Evolutionary conservation across 352 stramenopile genomes (phyloP), one percentile per base, ranked within the genome.

Genomic region (Globisporangium viniferum): DNA sequence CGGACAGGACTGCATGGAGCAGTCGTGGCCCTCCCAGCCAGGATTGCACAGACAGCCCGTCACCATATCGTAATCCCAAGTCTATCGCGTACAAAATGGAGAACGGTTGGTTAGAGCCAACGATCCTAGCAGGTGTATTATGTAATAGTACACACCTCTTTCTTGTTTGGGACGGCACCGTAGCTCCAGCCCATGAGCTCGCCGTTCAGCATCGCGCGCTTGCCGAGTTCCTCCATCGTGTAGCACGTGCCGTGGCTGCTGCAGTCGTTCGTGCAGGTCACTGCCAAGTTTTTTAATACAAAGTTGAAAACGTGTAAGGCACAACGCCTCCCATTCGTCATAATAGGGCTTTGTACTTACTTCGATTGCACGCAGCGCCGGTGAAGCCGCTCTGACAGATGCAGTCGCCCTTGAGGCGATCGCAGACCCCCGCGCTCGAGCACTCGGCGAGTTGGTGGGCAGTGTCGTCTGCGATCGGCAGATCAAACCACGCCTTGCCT

Each of bases 21-120:
- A 98, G 62, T 96, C 89, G 63, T 97, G 81, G n/a, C 93, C 94
- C 60, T 86, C 86, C 84, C 90, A 98, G 20, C 92, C 93, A 48
- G 80, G 31, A 46, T 90, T 89, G 73, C 93, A 98, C 27, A 89
- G 81, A 74, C 92, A 98, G 29, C 88, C 88, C 55, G 89, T 88
- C 48, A 86, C 72, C 70, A 94, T 82, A 44, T 97, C 84, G 59
- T 92, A 93, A 75, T 98, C 93, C 93, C 93, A 98, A 0, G 83
- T 92, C 73, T 77, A 41, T 9, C 8, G 3, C 10, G 20, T 33
- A 29, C 8, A 59, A 53, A 5, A 18, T 44, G 36, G 12, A 29
- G 15, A 24, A 20, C 3, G 41, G 27, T 55, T 5, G 59, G 39
- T 36, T 15, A 24, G 46, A 22, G n/a, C 10, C 31, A 60, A 62